Conservation (phyloP, 768 basidiomycete genomes). For the Fistulinella prunicolor region DNA sequence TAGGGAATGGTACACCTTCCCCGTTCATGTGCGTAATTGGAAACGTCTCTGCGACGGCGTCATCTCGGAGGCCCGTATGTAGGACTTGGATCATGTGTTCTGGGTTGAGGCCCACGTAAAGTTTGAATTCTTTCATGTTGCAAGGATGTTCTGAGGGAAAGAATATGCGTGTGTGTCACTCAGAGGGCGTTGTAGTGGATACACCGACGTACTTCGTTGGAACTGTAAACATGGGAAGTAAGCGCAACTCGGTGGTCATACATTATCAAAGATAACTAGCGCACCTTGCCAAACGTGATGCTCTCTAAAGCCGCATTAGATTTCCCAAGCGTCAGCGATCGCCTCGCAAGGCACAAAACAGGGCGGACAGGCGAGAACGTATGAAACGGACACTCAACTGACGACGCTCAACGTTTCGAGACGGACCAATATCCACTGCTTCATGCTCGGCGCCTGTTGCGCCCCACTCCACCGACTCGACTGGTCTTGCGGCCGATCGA, state of each 20-base stretch:
- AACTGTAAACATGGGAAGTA: conserved; percentile 12
- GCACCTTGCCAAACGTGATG: conserved; percentile 80
- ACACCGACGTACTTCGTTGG: conserved; percentile 25
- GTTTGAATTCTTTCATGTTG: conserved; percentile 80
- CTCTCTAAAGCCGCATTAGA: conserved; percentile 42
- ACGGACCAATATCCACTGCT: conserved; percentile 71
- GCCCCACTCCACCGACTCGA: conserved; percentile 76
- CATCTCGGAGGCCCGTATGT: conserved; percentile 63
- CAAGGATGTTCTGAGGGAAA: conserved; percentile 71
- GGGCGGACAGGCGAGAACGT: background rate
- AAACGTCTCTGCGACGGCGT: conserved; percentile 62
- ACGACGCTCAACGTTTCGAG: conserved; percentile 60
- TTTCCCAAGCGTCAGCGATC: conserved; percentile 10
- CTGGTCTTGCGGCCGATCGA: conserved; percentile 61
- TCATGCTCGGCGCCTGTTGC: conserved; percentile 49
- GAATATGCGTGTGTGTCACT: conserved; percentile 6
- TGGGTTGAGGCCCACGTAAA: conserved; percentile 60
- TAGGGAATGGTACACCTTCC: conserved; percentile 57
- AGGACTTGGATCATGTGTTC: conserved; percentile 70
- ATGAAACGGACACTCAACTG: conserved; percentile 50
- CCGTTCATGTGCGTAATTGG: conserved; percentile 52
- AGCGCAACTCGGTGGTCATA: background rate
- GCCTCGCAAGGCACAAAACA: background rate
- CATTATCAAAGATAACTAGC: conserved; percentile 2
- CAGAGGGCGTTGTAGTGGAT: background rate